phyloP scores from a whole-genome alignment of 441 rosid species.

The Jatropha podagrica region DNA sequence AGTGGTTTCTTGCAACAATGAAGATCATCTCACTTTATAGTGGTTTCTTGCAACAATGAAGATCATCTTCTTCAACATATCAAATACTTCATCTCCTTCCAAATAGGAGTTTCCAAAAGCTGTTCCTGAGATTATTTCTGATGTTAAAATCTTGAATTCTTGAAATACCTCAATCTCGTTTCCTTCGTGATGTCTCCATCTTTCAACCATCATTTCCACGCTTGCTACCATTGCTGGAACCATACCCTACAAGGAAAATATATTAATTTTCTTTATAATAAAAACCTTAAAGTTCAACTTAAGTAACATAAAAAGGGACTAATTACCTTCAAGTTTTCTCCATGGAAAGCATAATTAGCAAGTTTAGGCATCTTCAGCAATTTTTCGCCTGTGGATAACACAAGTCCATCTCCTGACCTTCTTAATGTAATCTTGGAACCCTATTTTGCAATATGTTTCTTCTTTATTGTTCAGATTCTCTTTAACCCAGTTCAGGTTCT shows the following conservation, averaged over 20 bases:
- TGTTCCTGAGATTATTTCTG: constrained; percentile 42
- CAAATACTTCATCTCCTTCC: constrained; percentile 39
- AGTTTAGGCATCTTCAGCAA: constrained; percentile 41
- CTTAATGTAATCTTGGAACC: background rate
- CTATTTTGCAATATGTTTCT: constrained; percentile 20
- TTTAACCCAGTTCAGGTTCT: constrained; percentile 31
- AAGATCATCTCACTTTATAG: constrained; percentile 18
- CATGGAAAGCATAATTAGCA: constrained; percentile 42
- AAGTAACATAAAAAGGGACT: background rate
- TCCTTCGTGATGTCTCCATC: constrained; percentile 33
- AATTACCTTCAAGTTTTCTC: constrained; percentile 37
- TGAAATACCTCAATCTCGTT: constrained; percentile 37
- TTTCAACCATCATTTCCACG: constrained; percentile 37
- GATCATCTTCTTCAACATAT: constrained; percentile 30
- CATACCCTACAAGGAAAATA: constrained; percentile 20
- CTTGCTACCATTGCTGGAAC: constrained; percentile 34
- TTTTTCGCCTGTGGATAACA: constrained; percentile 29
- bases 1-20: constrained; percentile 18
- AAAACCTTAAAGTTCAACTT: background rate
- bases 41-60: constrained; percentile 16
- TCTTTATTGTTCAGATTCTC: constrained; percentile 31
- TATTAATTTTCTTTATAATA: background rate
- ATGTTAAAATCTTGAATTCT: constrained; percentile 38
- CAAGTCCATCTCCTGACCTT: constrained; percentile 46
- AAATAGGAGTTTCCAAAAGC: constrained; percentile 42